Percentiles rank a stretch among this genome's conserved stretches.
Conservation (phyloP, 305 asterid genomes). For the Plantago coronopus region DNA sequence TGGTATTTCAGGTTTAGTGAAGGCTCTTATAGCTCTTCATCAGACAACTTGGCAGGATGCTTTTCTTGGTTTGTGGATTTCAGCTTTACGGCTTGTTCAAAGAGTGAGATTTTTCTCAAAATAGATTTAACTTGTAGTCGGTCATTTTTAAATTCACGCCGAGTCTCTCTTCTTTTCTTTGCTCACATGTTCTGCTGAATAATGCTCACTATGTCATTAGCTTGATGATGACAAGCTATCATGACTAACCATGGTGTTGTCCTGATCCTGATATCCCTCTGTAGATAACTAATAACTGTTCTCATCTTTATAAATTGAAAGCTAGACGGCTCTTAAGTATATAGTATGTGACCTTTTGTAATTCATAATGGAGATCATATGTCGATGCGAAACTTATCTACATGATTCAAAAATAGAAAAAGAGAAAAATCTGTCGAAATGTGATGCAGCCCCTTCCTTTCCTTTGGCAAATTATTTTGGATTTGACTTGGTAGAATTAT, state of each 20-base stretch:
- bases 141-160: constrained; percentile 19
- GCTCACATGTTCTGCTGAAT: constrained; percentile 17
- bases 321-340: neutral
- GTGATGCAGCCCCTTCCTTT: no score
- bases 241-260: constrained; percentile 23
- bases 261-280: constrained; percentile 6
- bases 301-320: constrained; percentile 17
- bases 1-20: constrained; percentile 70
- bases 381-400: neutral
- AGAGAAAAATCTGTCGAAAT: no score
- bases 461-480: no score
- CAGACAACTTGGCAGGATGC: constrained; percentile 85
- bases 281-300: neutral
- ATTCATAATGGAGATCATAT: constrained; percentile 15
- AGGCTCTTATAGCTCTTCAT: constrained; percentile 79
- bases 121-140: constrained; percentile 12
- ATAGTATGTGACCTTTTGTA: neutral
- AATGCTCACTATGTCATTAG: constrained; percentile 18
- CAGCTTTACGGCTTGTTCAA: constrained; percentile 83
- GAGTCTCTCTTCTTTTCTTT: constrained; percentile 15
- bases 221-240: constrained; percentile 6
- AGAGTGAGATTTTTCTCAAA: constrained; percentile 54
- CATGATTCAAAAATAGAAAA: no score
- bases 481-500: no score
- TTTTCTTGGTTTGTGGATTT: constrained; percentile 90